These are phyloP conservation scores for Penicillium expansum DNA, from an alignment of 2,329 filamentous ascomycete species.

Conservation along the genomic window DNA sequence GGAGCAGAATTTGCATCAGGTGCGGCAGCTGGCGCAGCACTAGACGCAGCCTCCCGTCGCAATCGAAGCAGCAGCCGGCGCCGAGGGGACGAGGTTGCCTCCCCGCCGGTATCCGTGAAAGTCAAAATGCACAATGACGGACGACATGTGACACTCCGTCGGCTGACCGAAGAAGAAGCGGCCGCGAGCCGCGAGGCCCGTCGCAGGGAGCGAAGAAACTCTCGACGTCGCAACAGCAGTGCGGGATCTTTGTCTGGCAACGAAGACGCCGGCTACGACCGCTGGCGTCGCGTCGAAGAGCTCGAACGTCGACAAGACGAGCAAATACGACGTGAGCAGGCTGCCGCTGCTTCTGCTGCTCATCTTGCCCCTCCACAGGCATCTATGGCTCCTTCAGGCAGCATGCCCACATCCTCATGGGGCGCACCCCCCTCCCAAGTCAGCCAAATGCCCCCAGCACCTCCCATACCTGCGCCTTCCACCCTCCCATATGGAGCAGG, in stretches of 20 bases:
- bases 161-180: constrained; percentile 62
- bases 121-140: constrained; percentile 65
- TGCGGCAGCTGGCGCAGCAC: constrained; percentile 31
- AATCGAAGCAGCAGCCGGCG: constrained; percentile 33
- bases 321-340: constrained; percentile 41
- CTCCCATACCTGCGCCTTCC: constrained; percentile 39
- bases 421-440: constrained; percentile 24
- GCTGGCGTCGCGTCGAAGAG: constrained; percentile 51
- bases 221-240: constrained; percentile 42
- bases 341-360: constrained; percentile 26
- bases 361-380: constrained; percentile 19
- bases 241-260: constrained; percentile 43
- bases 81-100: constrained; percentile 45
- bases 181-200: constrained; percentile 58
- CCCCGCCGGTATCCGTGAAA: constrained; percentile 62
- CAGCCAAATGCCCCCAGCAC: constrained; percentile 29
- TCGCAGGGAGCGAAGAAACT: constrained; percentile 44
- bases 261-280: constrained; percentile 38
- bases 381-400: constrained; percentile 26
- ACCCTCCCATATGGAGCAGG: constrained; percentile 41
- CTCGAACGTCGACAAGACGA: constrained; percentile 48
- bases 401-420: constrained; percentile 24
- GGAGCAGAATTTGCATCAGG: constrained; percentile 27
- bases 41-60: constrained; percentile 30
- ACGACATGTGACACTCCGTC: constrained; percentile 60